Base-by-base conservation (phyloP, 108 stramenopile species). In the Parietichytrium sp. region DNA sequence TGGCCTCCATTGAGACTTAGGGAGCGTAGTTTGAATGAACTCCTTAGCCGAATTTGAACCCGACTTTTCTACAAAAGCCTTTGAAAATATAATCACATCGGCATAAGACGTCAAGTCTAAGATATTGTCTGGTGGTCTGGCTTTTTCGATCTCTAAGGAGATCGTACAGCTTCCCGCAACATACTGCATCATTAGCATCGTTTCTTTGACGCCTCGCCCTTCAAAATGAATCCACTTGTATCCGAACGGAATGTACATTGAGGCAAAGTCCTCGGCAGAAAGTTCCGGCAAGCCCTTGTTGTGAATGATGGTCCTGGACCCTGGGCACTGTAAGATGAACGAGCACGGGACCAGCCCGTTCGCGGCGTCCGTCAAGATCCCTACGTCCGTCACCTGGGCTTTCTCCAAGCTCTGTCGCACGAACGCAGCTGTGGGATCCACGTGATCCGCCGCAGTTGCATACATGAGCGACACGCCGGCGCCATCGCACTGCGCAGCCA, bases 171-270 rank as follows among this genome's bases (percentile, higher is more conserved):
- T 42, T 8, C 29, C 20, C 8, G 36, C 29, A 47, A 45, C 42
- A 12, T n/a, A 16, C 33, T 1, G 15, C 20, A 72, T n/a, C 61
- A 72, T 72, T 6, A 0, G 20, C 15, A 23, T 6, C 8, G 45
- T 12, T n/a, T 27, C 61, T 6, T 16, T n/a, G 10, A 33, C 61
- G 20, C 38, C 36, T 36, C 61, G 61, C 8, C 61, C 61, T 20
- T 72, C 61, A 72, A 72, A 72, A 42, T 72, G 61, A 6, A 45
- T 42, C 61, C 61, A 72, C 0, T 33, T 72, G 61, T 45, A 72
- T 6, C 16, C 25, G 0, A 33, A 13, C 8, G 33, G 61, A 45
- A 33, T 38, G 25, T 33, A 31, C 29, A 33, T 72, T 6, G 38
- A 33, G 10, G 10, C 1, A 31, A 72, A 15, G 20, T 72, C 38